phyloP scores from a whole-genome alignment of 495 filamentous ascomycete genomes.

The Talaromyces thailandensis region DNA sequence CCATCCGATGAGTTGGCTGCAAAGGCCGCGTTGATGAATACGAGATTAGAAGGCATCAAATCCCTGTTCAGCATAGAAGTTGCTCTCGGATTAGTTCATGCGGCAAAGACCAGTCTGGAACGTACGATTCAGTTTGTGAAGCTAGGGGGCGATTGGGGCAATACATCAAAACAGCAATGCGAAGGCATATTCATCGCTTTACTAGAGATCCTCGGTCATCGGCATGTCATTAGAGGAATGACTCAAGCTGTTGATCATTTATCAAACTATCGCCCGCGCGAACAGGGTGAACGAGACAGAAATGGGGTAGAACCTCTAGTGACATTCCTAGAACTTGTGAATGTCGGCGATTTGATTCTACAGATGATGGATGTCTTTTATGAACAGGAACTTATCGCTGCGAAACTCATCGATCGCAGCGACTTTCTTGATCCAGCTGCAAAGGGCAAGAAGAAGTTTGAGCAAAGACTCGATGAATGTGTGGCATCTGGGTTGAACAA shows the following conservation, averaged over 20 bases:
- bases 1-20: slow-evolving; percentile 89
- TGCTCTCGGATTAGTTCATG: slow-evolving; percentile 78
- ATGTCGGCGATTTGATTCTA: slow-evolving; percentile 94
- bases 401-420: slow-evolving; percentile 78
- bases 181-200: slow-evolving; percentile 79
- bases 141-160: slow-evolving; percentile 68
- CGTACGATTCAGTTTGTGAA: slow-evolving; percentile 73
- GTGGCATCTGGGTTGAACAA: slow-evolving; percentile 94
- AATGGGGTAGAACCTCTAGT: slow-evolving; percentile 82
- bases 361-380: slow-evolving; percentile 99
- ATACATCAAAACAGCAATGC: slow-evolving; percentile 84
- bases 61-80: slow-evolving; percentile 95
- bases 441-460: slow-evolving; percentile 95
- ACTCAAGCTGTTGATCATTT: slow-evolving; percentile 87
- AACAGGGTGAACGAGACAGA: slow-evolving; percentile 62
- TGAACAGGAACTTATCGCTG: slow-evolving; percentile 79
- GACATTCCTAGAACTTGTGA: slow-evolving; percentile 94
- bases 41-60: slow-evolving; percentile 82
- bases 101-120: slow-evolving; percentile 83
- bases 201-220: slow-evolving; percentile 70
- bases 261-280: slow-evolving; percentile 81
- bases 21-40: slow-evolving; percentile 94
- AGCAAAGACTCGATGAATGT: slow-evolving; percentile 96
- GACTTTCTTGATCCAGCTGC: slow-evolving; percentile 89
- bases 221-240: slow-evolving; percentile 88